Evolutionary conservation across 352 stramenopile genomes (phyloP).

Genomic region (Pythium rhizo-oryzae): DNA sequence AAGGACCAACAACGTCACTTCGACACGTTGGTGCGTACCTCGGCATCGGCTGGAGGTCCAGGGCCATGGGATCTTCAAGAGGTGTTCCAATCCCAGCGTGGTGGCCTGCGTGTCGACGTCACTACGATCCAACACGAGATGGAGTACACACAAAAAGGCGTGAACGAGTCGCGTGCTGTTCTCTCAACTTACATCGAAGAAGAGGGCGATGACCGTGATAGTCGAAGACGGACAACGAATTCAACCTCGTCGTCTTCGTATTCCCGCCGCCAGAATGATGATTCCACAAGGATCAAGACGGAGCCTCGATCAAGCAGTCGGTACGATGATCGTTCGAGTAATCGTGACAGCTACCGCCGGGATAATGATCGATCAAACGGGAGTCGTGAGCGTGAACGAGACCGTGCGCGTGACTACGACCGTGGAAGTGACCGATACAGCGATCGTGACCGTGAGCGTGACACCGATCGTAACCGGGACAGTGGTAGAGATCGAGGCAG

Average conservation of each 20-base stretch:
- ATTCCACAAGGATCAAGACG: conserved; percentile 13
- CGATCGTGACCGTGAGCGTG: conserved; percentile 20
- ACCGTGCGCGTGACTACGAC: conserved; percentile 22
- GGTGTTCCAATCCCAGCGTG: conserved; percentile 57
- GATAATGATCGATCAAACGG: conserved; percentile 12
- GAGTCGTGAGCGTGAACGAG: background rate
- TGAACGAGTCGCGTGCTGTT: conserved; percentile 65
- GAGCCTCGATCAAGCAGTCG: conserved; percentile 6
- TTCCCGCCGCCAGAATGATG: conserved; percentile 9
- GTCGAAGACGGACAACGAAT: background rate
- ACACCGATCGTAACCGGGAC: conserved; percentile 20
- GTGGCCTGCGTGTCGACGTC: conserved; percentile 66
- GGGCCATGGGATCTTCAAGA: conserved; percentile 43
- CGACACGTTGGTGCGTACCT: conserved; percentile 47
- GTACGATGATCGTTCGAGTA: conserved; percentile 6
- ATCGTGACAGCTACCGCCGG: conserved; percentile 11
- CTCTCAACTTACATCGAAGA: conserved; percentile 35
- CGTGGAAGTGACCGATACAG: conserved; percentile 21
- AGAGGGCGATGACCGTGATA: conserved; percentile 21
- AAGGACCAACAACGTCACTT: conserved; percentile 63
- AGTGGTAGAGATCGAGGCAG: background rate
- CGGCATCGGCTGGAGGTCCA: conserved; percentile 29
- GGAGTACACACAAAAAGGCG: conserved; percentile 70
- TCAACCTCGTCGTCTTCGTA: conserved; percentile 2
- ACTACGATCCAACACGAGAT: conserved; percentile 53